A percentile compares a stretch with the other conserved stretches of the same genome.
These are phyloP conservation scores for Manihot esculenta DNA, from an alignment of 441 rosid species.

Conservation along the genomic window DNA sequence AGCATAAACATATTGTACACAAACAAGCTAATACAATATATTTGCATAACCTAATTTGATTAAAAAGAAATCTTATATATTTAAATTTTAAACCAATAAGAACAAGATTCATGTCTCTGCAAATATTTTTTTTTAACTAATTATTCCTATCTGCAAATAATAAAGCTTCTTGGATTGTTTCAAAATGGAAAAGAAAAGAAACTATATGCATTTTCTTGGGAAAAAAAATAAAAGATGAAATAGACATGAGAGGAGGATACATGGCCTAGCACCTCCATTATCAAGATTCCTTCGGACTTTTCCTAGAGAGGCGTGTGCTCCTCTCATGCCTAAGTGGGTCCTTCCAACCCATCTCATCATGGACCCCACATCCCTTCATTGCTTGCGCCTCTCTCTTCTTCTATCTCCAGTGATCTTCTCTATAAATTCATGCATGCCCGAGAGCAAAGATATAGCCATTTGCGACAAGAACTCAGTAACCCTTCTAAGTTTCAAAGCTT, in stretches of 20 bases:
- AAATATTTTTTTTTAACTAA: no score
- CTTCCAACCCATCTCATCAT: neutral
- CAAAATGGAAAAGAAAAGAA: neutral
- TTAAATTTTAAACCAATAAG: no score
- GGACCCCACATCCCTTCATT: no score
- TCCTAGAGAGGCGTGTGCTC: conserved; percentile 43
- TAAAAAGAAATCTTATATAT: no score
- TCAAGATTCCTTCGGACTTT: conserved; percentile 35
- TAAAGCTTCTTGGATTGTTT: no score
- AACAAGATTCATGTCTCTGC: no score
- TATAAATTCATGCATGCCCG: conserved; percentile 41
- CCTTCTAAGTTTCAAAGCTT: neutral
- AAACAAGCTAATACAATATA: no score
- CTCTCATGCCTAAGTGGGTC: conserved; percentile 20
- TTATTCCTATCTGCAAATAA: no score
- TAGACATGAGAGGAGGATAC: conserved; percentile 56
- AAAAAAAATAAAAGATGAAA: conserved; percentile 15
- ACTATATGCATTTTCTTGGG: neutral
- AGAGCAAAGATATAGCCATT: conserved; percentile 18
- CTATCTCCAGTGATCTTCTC: neutral
- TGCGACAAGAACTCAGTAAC: neutral
- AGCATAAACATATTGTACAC: no score
- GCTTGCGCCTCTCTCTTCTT: no score
- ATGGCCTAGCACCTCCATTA: conserved; percentile 32
- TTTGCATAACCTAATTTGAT: no score